Evolutionary conservation across 2,329 filamentous ascomycete genomes (phyloP), one percentile per base, ranked within the genome.

Genomic region (Botryotinia calthae): DNA sequence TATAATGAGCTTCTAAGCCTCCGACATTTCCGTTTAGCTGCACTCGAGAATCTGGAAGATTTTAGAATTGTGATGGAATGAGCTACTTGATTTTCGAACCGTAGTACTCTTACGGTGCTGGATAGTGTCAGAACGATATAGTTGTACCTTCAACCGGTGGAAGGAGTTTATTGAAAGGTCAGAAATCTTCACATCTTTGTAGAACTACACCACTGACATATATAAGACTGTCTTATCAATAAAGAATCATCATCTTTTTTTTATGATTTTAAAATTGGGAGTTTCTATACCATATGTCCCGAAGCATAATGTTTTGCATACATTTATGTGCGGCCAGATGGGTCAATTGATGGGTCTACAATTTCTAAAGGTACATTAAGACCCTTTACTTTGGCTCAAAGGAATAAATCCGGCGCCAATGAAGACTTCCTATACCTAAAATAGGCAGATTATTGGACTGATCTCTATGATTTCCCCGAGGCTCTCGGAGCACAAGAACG

Each of bases 391-490:
- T 56, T 5, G 1, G 9, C 28, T 18, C n/a, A 18, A 18, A 18
- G 3, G 51, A 56, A 28, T 56, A 14, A 9, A 28, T 18, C 1
- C 18, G n/a, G 6, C 18, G 18, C 18, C 1, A 56, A 9, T 1
- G 28, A 28, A 28, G 16, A 9, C 14, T 56, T 8, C 7, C 4
- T 6, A 28, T 2, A 28, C 51, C 51, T 4, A 4, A 31, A 18
- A 28, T 28, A 28, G 16, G 14, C n/a, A 4, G n/a, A 56, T 7
- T 28, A 1, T 56, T 56, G 14, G 14, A 28, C 18, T 18, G 16
- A 28, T 9, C 0, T 8, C 6, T 28, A 18, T 8, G 3, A 56
- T 9, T 18, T 18, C n/a, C 6, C 14, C 3, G 16, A 28, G n/a
- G n/a, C n/a, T 18, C 6, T 28, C 51, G 31, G 6, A 56, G 8